A percentile compares a stretch with the other conserved stretches of the same genome.
These are phyloP conservation scores for Rhodocollybia butyracea DNA, from an alignment of 768 basidiomycete species.

Conservation along the genomic window DNA sequence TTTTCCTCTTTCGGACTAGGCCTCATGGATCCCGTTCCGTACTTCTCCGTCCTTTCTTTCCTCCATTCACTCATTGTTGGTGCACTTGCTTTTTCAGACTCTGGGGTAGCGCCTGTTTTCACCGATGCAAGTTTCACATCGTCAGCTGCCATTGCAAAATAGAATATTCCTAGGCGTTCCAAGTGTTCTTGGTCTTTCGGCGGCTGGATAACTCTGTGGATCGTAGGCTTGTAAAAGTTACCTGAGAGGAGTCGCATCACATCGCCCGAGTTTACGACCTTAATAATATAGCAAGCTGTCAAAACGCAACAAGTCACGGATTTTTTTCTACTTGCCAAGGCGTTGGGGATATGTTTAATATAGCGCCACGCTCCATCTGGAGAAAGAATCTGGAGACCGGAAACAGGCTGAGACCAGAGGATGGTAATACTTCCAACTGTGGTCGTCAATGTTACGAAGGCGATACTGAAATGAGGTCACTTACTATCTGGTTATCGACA, in stretches of 20 bases:
- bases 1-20: constrained; percentile 31
- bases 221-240: constrained; percentile 55
- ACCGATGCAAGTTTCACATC: constrained; percentile 43
- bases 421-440: constrained; percentile 55
- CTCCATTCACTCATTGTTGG: constrained; percentile 55
- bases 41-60: constrained; percentile 46
- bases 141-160: constrained; percentile 54
- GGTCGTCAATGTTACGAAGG: too few relatives aligned
- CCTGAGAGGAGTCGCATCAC: constrained; percentile 59
- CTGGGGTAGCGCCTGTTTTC: constrained; percentile 27
- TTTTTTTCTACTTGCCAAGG: constrained; percentile 37
- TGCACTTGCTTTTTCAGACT: constrained; percentile 22
- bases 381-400: constrained; percentile 53
- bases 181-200: constrained; percentile 48
- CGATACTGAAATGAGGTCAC: too few relatives aligned
- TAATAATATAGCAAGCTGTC: neutral
- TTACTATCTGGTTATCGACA: too few relatives aligned
- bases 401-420: constrained; percentile 59
- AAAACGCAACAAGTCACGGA: neutral
- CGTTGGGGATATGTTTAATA: constrained; percentile 57
- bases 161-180: constrained; percentile 55
- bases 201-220: constrained; percentile 60
- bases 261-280: constrained; percentile 63
- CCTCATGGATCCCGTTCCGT: constrained; percentile 45
- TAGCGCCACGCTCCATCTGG: constrained; percentile 53